Base-by-base conservation (phyloP, 176 grass and related monocot genomes). In the Elymus sibiricus region DNA sequence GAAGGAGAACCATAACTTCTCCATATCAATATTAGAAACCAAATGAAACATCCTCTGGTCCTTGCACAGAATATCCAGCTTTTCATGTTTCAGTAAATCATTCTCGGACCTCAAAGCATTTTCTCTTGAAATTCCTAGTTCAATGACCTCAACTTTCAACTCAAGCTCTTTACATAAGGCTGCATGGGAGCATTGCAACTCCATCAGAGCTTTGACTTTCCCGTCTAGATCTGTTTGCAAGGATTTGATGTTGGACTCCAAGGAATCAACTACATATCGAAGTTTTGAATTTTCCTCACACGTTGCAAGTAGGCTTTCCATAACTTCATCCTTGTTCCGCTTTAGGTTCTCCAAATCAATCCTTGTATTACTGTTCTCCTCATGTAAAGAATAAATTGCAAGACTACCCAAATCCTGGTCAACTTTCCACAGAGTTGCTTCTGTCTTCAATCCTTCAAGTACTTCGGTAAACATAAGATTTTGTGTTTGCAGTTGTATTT, bases 351-450 rank as follows among this genome's bases (percentile, higher is more conserved):
- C 75, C 13, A 89, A 51, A 62, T 70, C 64, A 69, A 14, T 84
- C 34, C 13, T 90, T 76, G 78, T 43, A 62, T 56, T 63, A 84
- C 21, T 79, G 75, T 90, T 90, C 64, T 92, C 92, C 67, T 91
- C 77, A 19, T 86, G 74, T 75, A 95, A 89, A 79, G 64, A 82
- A 78, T 67, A 80, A 29, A 86, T 73, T 66, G 72, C 83, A 87
- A 44, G 11, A 62, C 32, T 81, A 76, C 46, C 67, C 78, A 94
- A 88, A 78, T 92, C 84, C 44, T 74, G 64, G 65, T 90, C 90
- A 80, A 94, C 85, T 84, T 79, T 98, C 60, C 84, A 89, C 46
- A 95, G 66, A 92, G 72, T 81, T 77, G 86, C 70, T 84, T 94
- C 86, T 68, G 64, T 83, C 69, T 38, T 87, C 76, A 89, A 76